Percentiles rank a stretch among this genome's conserved stretches.
phyloP scores from a whole-genome alignment of 176 grass and related monocot species.

The Olyra latifolia region DNA sequence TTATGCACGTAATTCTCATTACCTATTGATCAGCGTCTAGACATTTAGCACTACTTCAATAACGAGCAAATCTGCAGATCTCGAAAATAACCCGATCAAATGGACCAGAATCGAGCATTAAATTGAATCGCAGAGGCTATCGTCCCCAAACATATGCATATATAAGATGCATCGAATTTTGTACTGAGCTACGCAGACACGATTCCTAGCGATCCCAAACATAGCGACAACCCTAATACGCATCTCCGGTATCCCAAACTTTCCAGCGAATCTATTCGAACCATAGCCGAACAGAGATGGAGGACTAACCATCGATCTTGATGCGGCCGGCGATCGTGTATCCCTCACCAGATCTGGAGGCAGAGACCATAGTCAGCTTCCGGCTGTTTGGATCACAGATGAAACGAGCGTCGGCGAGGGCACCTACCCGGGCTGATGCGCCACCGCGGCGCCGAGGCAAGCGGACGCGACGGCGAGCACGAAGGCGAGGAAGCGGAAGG shows the following conservation, averaged over 20 bases:
- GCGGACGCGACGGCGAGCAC: neutral
- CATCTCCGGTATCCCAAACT: neutral
- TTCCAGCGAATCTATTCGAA: neutral
- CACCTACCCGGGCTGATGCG: slow-evolving; percentile 36
- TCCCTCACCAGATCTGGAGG: slow-evolving; percentile 63
- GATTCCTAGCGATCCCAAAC: slow-evolving; percentile 1
- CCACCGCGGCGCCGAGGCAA: slow-evolving; percentile 25
- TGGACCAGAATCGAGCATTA: neutral
- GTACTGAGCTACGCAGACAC: neutral
- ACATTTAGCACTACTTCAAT: neutral
- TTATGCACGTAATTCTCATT: too few relatives aligned
- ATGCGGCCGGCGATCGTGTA: slow-evolving; percentile 75
- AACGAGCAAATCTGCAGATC: neutral
- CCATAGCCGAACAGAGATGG: neutral
- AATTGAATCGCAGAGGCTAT: neutral
- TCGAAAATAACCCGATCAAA: neutral
- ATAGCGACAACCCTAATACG: neutral
- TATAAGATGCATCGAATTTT: neutral
- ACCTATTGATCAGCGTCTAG: neutral
- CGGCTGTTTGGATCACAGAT: slow-evolving; percentile 21
- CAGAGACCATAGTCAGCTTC: slow-evolving; percentile 13
- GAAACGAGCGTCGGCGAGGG: neutral
- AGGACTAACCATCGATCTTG: slow-evolving; percentile 70
- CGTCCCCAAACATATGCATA: neutral
- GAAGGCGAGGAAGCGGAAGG: neutral